Evolutionary conservation across 352 stramenopile species (phyloP).

Genomic region (Thraustochytrium sp.): DNA sequence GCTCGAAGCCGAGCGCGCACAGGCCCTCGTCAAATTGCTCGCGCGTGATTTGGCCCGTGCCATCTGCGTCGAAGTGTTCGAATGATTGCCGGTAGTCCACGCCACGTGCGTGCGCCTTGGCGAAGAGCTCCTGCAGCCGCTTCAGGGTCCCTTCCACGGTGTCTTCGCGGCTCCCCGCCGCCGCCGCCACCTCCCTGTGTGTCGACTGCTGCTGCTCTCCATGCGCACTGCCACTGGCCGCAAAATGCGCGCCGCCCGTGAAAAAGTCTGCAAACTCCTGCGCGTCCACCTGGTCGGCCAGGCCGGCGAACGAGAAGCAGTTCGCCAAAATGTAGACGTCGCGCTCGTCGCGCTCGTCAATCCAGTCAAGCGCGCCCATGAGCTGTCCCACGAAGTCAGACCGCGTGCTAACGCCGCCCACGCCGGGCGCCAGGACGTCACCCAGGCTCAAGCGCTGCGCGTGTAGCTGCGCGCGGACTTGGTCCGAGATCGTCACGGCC

Average conservation of each 20-base stretch:
- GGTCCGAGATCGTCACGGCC: constrained; percentile 15
- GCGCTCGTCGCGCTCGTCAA: constrained; percentile 3
- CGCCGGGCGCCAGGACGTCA: neutral
- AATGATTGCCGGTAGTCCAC: constrained; percentile 37
- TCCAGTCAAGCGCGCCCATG: neutral
- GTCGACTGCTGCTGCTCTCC: no score
- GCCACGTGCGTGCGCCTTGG: neutral
- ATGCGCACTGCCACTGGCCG: neutral
- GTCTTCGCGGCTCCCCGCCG: neutral
- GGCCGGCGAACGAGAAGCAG: constrained; percentile 9
- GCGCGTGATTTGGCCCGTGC: neutral
- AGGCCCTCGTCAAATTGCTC: constrained; percentile 23
- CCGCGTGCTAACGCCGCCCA: neutral
- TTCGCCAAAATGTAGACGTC: neutral
- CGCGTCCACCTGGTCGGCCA: neutral
- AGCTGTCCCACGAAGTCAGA: neutral
- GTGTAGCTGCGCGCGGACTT: neutral
- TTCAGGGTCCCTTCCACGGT: neutral
- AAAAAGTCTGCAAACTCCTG: constrained; percentile 35
- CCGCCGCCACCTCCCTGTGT: neutral
- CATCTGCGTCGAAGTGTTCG: constrained; percentile 35
- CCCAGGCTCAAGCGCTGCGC: neutral
- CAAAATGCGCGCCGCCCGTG: neutral
- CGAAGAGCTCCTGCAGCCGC: neutral
- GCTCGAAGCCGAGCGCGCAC: neutral